These are phyloP conservation scores for Ormosia semicastrata DNA, from an alignment of 306 rosid species.

Conservation along the genomic window DNA sequence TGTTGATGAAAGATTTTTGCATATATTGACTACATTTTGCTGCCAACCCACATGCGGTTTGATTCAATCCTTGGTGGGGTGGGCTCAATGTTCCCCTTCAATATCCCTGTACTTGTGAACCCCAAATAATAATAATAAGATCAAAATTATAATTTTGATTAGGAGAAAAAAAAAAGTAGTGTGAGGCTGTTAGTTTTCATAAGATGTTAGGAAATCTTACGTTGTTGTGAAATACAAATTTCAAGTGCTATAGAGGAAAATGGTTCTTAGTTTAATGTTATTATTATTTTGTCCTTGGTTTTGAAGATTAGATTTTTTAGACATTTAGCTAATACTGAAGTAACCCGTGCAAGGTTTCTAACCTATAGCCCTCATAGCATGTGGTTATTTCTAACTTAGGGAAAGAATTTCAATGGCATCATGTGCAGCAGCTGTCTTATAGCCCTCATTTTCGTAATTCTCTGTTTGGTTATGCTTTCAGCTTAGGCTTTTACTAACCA, in stretches of 20 bases:
- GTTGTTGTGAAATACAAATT: background rate
- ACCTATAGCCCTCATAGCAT: no score
- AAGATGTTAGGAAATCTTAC: background rate
- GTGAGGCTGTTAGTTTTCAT: background rate
- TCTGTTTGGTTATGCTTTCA: background rate
- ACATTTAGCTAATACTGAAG: background rate
- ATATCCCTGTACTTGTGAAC: background rate
- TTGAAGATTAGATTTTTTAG: background rate
- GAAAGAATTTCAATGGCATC: background rate
- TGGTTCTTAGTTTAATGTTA: background rate
- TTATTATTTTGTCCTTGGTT: slow-evolving; percentile 4
- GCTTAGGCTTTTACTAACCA: background rate
- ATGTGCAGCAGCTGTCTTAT: background rate
- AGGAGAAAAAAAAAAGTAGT: background rate
- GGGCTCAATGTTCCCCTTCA: background rate
- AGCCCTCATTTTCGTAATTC: background rate
- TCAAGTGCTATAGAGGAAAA: background rate
- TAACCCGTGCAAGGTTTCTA: background rate
- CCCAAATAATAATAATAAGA: background rate
- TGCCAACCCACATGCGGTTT: background rate
- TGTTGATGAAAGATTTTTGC: background rate
- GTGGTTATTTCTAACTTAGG: no score
- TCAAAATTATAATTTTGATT: background rate
- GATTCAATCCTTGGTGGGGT: background rate
- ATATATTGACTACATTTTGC: slow-evolving; percentile 6